Percentiles rank a stretch among this genome's conserved stretches.
These are phyloP conservation scores for Barnettozyma hawaiiensis DNA, from an alignment of 1,139 yeast genomes.

Conservation along the genomic window DNA sequence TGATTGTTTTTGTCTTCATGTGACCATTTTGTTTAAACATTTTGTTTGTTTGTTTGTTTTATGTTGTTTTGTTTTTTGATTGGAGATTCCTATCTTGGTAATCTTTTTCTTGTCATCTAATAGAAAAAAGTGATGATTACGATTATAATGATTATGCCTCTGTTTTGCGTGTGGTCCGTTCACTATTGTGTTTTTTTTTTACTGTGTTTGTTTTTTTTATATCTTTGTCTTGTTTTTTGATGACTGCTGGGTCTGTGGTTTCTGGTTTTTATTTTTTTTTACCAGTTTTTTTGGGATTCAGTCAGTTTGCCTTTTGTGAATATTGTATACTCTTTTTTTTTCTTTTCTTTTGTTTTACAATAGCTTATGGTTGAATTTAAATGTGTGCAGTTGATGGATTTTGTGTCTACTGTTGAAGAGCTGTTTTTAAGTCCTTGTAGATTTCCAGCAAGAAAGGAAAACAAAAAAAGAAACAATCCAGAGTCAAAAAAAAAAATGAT, in stretches of 20 bases:
- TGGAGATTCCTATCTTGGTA: neutral
- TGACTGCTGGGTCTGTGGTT: slow-evolving; percentile 4
- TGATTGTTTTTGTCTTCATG: neutral
- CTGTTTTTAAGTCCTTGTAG: neutral
- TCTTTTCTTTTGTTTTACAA: no score
- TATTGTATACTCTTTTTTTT: neutral
- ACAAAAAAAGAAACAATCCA: no score
- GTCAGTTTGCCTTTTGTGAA: neutral
- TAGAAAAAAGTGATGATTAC: slow-evolving; percentile 2
- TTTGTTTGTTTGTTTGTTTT: no score
- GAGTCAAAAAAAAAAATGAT: slow-evolving; percentile 7
- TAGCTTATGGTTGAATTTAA: neutral
- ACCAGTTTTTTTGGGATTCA: slow-evolving; percentile 2
- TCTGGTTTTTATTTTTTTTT: slow-evolving; percentile 1
- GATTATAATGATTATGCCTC: slow-evolving; percentile 3
- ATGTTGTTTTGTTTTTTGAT: no score
- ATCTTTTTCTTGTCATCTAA: neutral
- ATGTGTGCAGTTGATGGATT: neutral
- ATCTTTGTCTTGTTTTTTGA: neutral
- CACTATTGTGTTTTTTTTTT: no score
- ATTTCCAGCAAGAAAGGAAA: no score
- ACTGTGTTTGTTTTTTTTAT: no score
- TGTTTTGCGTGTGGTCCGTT: neutral
- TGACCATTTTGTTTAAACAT: no score
- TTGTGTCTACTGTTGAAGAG: neutral